phyloP scores from a whole-genome alignment of 2,329 filamentous ascomycete species.

The Saccharata proteae region DNA sequence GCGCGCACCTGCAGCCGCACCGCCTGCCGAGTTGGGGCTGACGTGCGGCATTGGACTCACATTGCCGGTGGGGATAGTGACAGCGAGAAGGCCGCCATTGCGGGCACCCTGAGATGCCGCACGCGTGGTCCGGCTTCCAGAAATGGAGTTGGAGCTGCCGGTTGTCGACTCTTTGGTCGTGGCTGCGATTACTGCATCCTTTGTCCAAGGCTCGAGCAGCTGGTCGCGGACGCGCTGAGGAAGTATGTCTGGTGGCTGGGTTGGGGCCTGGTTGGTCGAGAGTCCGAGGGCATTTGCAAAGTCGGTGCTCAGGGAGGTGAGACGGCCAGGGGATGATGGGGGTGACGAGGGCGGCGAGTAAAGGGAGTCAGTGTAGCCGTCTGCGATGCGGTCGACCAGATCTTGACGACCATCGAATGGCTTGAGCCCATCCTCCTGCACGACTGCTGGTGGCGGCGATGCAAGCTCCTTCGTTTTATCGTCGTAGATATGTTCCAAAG shows the following conservation, averaged over 20 bases:
- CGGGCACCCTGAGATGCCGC: constrained; percentile 4
- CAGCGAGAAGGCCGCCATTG: constrained; percentile 3
- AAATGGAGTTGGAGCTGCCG: constrained; percentile 64
- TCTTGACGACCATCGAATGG: constrained; percentile 64
- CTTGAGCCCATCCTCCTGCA: constrained; percentile 34
- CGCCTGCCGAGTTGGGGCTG: constrained; percentile 2
- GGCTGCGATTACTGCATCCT: constrained; percentile 57
- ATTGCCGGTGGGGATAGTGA: constrained; percentile 6
- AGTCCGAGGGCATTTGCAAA: not conserved
- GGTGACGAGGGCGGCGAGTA: constrained; percentile 58
- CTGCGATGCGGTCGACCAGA: constrained; percentile 63
- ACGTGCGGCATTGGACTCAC: constrained; percentile 3
- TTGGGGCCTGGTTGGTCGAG: constrained; percentile 1
- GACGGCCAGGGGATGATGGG: constrained; percentile 54
- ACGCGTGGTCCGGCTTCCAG: constrained; percentile 35
- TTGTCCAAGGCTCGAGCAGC: constrained; percentile 70
- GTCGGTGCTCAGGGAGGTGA: constrained; percentile 39
- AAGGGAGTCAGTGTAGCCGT: constrained; percentile 53
- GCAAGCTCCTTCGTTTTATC: too few relatives aligned
- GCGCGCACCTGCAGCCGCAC: not conserved
- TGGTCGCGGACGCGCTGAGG: constrained; percentile 58
- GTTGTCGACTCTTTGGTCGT: constrained; percentile 56
- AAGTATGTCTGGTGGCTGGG: constrained; percentile 26
- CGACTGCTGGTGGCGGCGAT: constrained; percentile 17
- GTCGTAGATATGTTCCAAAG: constrained; percentile 44